Conservation (phyloP, 1,139 yeast genomes). For the Taphrina pruni region DNA sequence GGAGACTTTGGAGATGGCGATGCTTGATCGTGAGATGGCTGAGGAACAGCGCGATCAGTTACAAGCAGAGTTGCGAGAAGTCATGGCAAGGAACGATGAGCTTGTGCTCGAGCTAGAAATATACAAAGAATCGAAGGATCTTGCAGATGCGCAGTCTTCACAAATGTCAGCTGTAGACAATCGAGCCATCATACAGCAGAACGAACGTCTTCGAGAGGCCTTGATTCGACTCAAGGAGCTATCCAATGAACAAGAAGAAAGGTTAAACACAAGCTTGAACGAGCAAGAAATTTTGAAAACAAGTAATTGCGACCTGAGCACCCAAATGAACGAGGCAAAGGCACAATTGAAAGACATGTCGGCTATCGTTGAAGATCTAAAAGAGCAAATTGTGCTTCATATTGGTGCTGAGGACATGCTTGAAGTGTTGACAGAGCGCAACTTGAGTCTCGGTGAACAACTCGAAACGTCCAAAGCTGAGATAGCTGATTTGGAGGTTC, state of each 20-base stretch:
- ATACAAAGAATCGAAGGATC: conserved; percentile 46
- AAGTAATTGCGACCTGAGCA: conserved; percentile 35
- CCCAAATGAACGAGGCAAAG: conserved; percentile 47
- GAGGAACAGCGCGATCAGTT: conserved; percentile 56
- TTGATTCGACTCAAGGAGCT: conserved; percentile 54
- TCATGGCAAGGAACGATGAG: conserved; percentile 55
- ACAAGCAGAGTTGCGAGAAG: conserved; percentile 49
- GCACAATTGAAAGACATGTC: conserved; percentile 55
- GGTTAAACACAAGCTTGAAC: conserved; percentile 51
- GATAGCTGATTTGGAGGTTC: conserved; percentile 64
- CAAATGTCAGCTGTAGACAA: not conserved
- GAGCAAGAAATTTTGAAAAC: conserved; percentile 43
- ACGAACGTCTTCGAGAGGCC: conserved; percentile 54
- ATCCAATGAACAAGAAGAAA: conserved; percentile 52
- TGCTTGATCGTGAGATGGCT: conserved; percentile 63
- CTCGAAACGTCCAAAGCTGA: conserved; percentile 54
- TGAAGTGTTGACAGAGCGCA: conserved; percentile 64
- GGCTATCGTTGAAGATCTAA: conserved; percentile 56
- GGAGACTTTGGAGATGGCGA: conserved; percentile 60
- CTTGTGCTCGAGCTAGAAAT: conserved; percentile 55
- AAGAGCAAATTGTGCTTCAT: conserved; percentile 53
- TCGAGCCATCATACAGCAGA: conserved; percentile 50
- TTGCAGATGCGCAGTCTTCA: conserved; percentile 41
- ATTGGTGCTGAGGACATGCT: conserved; percentile 56
- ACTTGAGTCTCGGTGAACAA: conserved; percentile 57